Conservation (phyloP, 805 yeast genomes). For the Yarrowia divulgata region DNA sequence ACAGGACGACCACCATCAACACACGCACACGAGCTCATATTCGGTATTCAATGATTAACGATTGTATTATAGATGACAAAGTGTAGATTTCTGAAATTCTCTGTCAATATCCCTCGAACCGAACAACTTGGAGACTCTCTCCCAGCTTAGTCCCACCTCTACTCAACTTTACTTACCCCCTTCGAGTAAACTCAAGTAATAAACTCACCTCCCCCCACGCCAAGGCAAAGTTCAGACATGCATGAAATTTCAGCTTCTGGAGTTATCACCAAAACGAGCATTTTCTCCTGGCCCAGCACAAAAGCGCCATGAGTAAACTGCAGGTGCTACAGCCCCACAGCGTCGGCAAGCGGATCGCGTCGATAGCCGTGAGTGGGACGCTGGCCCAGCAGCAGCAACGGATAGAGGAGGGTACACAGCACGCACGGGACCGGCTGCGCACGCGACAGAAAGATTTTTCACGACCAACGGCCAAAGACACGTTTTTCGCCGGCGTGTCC, state of each 20-base stretch:
- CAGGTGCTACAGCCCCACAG: slow-evolving; percentile 23
- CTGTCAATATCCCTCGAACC: too few relatives aligned
- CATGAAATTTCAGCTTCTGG: slow-evolving; percentile 31
- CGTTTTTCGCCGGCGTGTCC: slow-evolving; percentile 26
- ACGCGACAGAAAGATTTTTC: slow-evolving; percentile 37
- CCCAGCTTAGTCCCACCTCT: background rate
- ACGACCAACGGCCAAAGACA: background rate
- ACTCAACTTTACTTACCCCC: background rate
- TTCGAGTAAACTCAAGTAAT: too few relatives aligned
- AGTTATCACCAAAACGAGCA: slow-evolving; percentile 6
- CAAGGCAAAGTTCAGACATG: background rate
- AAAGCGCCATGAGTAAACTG: slow-evolving; percentile 16
- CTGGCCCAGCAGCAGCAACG: slow-evolving; percentile 11
- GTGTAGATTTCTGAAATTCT: too few relatives aligned
- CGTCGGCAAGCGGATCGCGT: slow-evolving; percentile 32
- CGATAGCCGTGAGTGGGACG: slow-evolving; percentile 19
- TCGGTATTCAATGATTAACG: slow-evolving; percentile 6
- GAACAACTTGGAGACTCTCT: background rate
- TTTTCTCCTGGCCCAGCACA: background rate
- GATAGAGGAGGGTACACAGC: slow-evolving; percentile 5
- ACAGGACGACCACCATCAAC: too few relatives aligned
- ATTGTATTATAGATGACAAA: background rate
- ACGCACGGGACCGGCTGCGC: background rate
- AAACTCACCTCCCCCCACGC: background rate
- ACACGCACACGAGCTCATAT: too few relatives aligned